Base-by-base conservation (phyloP, 176 grass and related monocot species). In the Bromus sterilis region DNA sequence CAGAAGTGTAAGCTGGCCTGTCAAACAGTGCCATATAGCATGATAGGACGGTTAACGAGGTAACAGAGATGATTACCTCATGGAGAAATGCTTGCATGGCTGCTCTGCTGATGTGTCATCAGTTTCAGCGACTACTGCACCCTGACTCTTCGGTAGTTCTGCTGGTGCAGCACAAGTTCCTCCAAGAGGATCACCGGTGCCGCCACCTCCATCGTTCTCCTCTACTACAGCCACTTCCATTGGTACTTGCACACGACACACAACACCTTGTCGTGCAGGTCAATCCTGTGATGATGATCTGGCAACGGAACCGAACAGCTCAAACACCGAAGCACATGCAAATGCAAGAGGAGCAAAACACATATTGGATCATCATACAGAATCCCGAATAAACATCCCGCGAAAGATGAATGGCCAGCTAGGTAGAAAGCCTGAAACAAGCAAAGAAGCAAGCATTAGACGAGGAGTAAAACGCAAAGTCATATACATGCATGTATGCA, bases 51-150 rank as follows among this genome's bases (percentile, higher is more conserved):
- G n/a, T 23, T 28, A 76, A 85, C 60, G 29, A 33, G 37, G 16
- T 55, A 57, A 66, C 49, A 23, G 11, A 25, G 48, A 83, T 72
- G 21, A 34, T 88, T 91, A 97, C 94, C 91, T 91, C 15, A 97
- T 78, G 78, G 91, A 93, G 83, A 97, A 97, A 86, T 97, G 94
- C n/a, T 85, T 34, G 29, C 94, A 97, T 25, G 77, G 66, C 49
- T 87, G 77, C 74, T 35, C 73, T 26, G 72, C 61, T 42, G 37
- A 20, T 35, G 70, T 62, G 34, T 31, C 66, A 78, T 24, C 85
- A 77, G 42, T 57, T 74, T 84, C 64, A 80, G 62, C 25, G 21
- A 35, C 55, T 66, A 41, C 43, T 76, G 79, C 40, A 70, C 62
- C 53, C 21, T 51, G 72, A 74, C 10, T 64, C 55, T 48, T 84